phyloP scores from a whole-genome alignment of 2,329 filamentous ascomycete species.

The Exophiala dermatitidis region DNA sequence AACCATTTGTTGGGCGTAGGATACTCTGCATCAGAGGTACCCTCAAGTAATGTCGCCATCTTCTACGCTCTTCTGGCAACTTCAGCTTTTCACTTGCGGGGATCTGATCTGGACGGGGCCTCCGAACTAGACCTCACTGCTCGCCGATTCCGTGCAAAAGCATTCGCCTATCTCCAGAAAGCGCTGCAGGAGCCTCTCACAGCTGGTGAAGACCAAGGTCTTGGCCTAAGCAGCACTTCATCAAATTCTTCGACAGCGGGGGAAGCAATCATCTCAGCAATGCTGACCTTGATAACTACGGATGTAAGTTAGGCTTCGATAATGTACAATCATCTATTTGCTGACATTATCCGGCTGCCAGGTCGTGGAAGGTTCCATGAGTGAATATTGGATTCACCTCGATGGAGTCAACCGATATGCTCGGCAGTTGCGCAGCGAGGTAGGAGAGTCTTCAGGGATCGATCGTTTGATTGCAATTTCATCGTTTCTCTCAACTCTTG shows the following conservation, averaged over 20 bases:
- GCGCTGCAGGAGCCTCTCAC: conserved; percentile 4
- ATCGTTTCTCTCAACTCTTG: conserved; percentile 22
- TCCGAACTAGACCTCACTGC: conserved; percentile 9
- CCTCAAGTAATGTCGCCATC: conserved; percentile 13
- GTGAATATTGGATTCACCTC: conserved; percentile 25
- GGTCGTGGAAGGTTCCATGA: conserved; percentile 25
- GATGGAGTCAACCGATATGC: conserved; percentile 18
- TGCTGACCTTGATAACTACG: conserved; percentile 24
- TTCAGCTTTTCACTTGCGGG: conserved; percentile 38
- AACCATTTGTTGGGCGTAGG: conserved; percentile 5
- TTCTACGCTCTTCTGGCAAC: conserved; percentile 40
- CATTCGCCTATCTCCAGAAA: conserved; percentile 13
- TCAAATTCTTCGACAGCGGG: neutral
- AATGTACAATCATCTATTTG: neutral
- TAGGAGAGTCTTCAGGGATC: conserved; percentile 6
- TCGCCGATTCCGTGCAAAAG: conserved; percentile 12
- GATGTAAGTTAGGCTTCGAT: conserved; percentile 17
- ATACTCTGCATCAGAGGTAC: conserved; percentile 1
- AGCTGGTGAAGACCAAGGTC: neutral
- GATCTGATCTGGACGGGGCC: conserved; percentile 10
- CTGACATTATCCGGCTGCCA: neutral
- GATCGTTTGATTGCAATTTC: conserved; percentile 22
- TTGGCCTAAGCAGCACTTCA: neutral
- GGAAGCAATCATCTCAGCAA: conserved; percentile 21
- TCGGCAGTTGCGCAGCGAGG: conserved; percentile 3